Conservation (phyloP, 768 basidiomycete genomes). For the Chalciporus sphaerocephalus region DNA sequence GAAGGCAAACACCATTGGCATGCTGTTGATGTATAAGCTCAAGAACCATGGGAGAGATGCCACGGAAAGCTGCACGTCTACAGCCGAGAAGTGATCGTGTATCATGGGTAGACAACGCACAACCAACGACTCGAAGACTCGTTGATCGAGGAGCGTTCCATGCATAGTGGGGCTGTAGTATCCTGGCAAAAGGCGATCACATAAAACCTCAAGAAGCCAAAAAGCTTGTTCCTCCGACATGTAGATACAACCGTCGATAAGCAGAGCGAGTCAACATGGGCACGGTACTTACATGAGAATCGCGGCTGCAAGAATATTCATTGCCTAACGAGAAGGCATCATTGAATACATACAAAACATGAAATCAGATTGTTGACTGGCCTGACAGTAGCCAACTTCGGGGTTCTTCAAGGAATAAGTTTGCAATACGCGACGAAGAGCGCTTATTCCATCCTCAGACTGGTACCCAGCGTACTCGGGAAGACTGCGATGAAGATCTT, state of each 20-base stretch:
- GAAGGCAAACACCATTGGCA: slow-evolving; percentile 98
- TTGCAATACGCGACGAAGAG: slow-evolving; percentile 84
- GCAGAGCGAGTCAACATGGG: neutral
- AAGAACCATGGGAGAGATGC: slow-evolving; percentile 98
- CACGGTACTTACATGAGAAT: slow-evolving; percentile 68
- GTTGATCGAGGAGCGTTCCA: slow-evolving; percentile 95
- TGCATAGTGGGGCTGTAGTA: slow-evolving; percentile 99
- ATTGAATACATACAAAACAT: neutral
- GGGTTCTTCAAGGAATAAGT: slow-evolving; percentile 97
- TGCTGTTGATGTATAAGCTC: slow-evolving; percentile 90
- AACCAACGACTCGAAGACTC: slow-evolving; percentile 94
- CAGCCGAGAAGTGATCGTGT: slow-evolving; percentile 83
- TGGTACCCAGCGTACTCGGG: slow-evolving; percentile 98
- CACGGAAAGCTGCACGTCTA: slow-evolving; percentile 95
- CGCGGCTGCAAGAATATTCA: slow-evolving; percentile 98
- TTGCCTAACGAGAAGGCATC: slow-evolving; percentile 51
- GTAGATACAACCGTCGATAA: slow-evolving; percentile 53
- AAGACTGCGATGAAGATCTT: slow-evolving; percentile 91
- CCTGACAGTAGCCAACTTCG: slow-evolving; percentile 92
- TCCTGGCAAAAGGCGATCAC: slow-evolving; percentile 92
- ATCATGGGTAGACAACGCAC: slow-evolving; percentile 87
- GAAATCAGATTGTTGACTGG: slow-evolving; percentile 24
- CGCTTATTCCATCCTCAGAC: slow-evolving; percentile 76
- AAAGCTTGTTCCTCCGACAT: slow-evolving; percentile 99
- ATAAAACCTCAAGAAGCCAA: slow-evolving; percentile 93